These are phyloP conservation scores for Vaccinium darrowii DNA, from an alignment of 148 eudicot genomes.

Conservation along the genomic window DNA sequence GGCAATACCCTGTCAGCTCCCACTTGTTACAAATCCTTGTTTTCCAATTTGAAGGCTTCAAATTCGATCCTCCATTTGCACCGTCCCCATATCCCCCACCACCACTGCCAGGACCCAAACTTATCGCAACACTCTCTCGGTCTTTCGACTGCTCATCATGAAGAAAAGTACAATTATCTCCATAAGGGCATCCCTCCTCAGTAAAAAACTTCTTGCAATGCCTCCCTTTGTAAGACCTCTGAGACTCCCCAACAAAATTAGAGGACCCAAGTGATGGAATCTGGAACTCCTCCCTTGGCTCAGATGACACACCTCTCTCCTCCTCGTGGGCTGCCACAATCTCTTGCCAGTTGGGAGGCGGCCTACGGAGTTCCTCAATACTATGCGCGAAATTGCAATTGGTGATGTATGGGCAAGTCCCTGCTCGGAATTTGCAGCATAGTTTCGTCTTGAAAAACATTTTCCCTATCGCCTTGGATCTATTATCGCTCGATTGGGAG, in stretches of 20 bases:
- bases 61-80: conserved; percentile 26
- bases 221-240: conserved; percentile 83
- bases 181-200: conserved; percentile 94
- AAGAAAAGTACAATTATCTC: conserved; percentile 80
- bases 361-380: conserved; percentile 86
- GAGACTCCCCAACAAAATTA: conserved; percentile 50
- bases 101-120: conserved; percentile 46
- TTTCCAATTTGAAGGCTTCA: conserved; percentile 95
- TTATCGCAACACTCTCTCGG: conserved; percentile 72
- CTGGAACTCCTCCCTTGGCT: conserved; percentile 79
- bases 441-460: conserved; percentile 94
- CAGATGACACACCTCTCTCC: conserved; percentile 28
- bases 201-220: conserved; percentile 90
- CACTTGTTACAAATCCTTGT: conserved; percentile 97
- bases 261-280: conserved; percentile 65
- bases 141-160: conserved; percentile 91
- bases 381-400: conserved; percentile 96
- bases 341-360: conserved; percentile 97
- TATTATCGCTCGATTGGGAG: conserved; percentile 17
- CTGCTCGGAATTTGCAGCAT: conserved; percentile 87
- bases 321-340: conserved; percentile 75
- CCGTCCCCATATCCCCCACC: conserved; percentile 38
- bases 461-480: conserved; percentile 85
- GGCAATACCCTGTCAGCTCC: conserved; percentile 93
- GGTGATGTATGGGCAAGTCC: conserved; percentile 86